Evolutionary conservation across 1,139 yeast genomes (phyloP).

Genomic region (Geotrichum europaeum): DNA sequence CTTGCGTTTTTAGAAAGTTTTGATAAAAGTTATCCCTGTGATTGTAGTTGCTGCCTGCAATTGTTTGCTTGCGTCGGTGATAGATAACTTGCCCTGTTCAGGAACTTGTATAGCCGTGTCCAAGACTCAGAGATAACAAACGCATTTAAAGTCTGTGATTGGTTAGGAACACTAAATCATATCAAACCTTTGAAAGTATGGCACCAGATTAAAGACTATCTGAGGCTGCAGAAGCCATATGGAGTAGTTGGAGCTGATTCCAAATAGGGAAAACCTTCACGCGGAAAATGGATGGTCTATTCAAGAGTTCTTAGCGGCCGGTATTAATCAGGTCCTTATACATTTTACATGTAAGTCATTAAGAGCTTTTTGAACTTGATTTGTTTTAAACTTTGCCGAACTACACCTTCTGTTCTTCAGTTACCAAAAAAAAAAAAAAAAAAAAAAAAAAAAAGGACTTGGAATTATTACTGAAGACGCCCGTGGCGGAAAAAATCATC

Average conservation of each 20-base stretch:
- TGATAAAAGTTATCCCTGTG: neutral
- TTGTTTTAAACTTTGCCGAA: too few species aligned
- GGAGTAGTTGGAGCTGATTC: neutral
- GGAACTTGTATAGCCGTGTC: neutral
- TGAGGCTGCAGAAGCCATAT: neutral
- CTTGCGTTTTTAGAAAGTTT: neutral
- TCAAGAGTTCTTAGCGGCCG: neutral
- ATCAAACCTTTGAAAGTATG: neutral
- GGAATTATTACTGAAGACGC: too few species aligned
- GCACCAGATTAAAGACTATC: neutral
- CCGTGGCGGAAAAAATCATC: too few species aligned
- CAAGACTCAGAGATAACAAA: neutral
- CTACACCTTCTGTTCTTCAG: too few species aligned
- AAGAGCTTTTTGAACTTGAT: too few species aligned
- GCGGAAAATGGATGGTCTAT: neutral
- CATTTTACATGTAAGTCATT: too few species aligned
- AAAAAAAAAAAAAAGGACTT: too few species aligned
- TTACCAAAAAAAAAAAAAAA: too few species aligned
- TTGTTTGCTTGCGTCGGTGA: neutral
- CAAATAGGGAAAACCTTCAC: neutral
- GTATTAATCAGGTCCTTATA: too few species aligned
- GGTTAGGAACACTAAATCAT: neutral
- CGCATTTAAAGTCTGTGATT: neutral
- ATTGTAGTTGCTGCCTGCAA: neutral
- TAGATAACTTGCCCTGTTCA: neutral